phyloP scores from a whole-genome alignment of 2,329 filamentous ascomycete genomes.

The Tetracladium maxilliforme region DNA sequence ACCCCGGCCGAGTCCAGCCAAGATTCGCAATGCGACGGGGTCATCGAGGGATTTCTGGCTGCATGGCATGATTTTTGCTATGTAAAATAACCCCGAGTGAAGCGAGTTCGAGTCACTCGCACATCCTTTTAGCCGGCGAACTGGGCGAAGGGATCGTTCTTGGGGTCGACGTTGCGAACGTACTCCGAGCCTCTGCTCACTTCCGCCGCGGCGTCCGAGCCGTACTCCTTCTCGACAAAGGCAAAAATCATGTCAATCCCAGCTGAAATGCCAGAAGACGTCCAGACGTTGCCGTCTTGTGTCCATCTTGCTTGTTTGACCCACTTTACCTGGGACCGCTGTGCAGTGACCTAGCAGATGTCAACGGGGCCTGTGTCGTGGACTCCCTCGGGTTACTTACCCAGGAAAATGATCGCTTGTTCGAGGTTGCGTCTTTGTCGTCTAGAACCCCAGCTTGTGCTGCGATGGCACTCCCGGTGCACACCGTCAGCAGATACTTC shows the following conservation, averaged over 20 bases:
- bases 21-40: too few species aligned
- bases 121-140: too few species aligned
- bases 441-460: conserved; percentile 34
- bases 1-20: too few species aligned
- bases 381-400: too few species aligned
- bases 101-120: too few species aligned
- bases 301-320: conserved; percentile 34
- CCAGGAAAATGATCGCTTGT: conserved; percentile 23
- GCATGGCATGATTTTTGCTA: too few species aligned
- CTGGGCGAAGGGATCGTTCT: conserved; percentile 42
- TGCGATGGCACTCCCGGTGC: conserved; percentile 12
- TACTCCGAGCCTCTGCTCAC: conserved; percentile 42
- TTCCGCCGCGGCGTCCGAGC: conserved; percentile 28
- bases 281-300: conserved; percentile 37
- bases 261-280: conserved; percentile 33
- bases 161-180: conserved; percentile 32
- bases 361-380: too few species aligned
- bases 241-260: conserved; percentile 47
- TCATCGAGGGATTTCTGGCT: too few species aligned
- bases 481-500: conserved; percentile 20
- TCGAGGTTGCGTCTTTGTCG: conserved; percentile 33
- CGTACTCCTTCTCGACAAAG: conserved; percentile 37
- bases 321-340: conserved; percentile 29
- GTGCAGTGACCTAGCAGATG: conserved; percentile 17
- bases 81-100: too few species aligned